Percentiles rank a stretch among this genome's conserved stretches.
Evolutionary conservation across 2,329 filamentous ascomycete species (phyloP).

Genomic region (Aspergillus pseudotamarii): DNA sequence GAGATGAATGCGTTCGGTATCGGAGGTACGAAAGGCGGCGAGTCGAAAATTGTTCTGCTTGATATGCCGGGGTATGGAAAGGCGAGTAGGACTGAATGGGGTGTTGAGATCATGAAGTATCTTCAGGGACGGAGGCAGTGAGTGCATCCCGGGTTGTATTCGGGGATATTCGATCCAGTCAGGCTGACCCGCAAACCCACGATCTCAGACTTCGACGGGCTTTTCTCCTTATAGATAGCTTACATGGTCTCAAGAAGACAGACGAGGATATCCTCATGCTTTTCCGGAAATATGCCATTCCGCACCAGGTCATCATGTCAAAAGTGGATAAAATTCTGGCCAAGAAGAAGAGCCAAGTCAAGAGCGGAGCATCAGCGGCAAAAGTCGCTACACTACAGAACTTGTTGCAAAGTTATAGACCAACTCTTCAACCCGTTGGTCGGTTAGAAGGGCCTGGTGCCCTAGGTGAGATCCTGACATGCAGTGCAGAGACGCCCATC

Average conservation of each 20-base stretch:
- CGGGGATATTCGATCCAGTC: neutral
- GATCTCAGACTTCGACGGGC: slow-evolving; percentile 55
- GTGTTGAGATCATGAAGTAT: slow-evolving; percentile 69
- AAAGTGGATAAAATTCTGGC: slow-evolving; percentile 64
- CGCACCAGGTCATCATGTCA: slow-evolving; percentile 67
- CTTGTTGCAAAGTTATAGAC: slow-evolving; percentile 42
- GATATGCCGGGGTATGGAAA: slow-evolving; percentile 75
- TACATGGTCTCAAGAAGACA: slow-evolving; percentile 64
- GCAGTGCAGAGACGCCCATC: slow-evolving; percentile 55
- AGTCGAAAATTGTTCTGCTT: slow-evolving; percentile 59
- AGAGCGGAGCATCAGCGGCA: slow-evolving; percentile 30
- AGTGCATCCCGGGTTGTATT: slow-evolving; percentile 21
- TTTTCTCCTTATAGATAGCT: slow-evolving; percentile 66
- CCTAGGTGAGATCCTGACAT: slow-evolving; percentile 63
- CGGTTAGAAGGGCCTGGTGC: slow-evolving; percentile 44
- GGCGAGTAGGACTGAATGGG: slow-evolving; percentile 64
- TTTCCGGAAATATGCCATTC: slow-evolving; percentile 59
- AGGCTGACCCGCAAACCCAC: neutral
- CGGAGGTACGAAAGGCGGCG: slow-evolving; percentile 49
- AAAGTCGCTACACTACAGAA: slow-evolving; percentile 40
- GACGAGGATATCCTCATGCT: slow-evolving; percentile 61
- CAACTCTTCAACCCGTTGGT: slow-evolving; percentile 48
- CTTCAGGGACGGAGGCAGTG: slow-evolving; percentile 62
- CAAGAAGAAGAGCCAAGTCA: slow-evolving; percentile 35
- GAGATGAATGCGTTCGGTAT: slow-evolving; percentile 69